phyloP scores from a whole-genome alignment of 192 early-diverging fungal genomes.

The Backusella tarrabulga region DNA sequence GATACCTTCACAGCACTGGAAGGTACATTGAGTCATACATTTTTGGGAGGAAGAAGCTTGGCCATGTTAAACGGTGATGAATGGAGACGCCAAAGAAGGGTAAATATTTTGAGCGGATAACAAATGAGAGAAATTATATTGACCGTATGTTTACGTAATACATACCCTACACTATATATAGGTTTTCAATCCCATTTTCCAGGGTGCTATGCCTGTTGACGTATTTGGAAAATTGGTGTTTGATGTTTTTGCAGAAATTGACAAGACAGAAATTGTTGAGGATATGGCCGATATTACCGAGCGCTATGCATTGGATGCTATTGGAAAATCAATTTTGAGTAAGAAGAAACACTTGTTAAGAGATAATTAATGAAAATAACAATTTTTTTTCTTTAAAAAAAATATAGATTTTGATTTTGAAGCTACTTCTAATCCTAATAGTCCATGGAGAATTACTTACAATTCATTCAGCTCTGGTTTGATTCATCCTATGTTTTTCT shows the following conservation, averaged over 20 bases:
- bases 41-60: conserved; percentile 1
- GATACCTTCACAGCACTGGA: background rate
- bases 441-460: conserved; percentile 23
- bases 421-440: conserved; percentile 9
- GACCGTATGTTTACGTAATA: background rate
- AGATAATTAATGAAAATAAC: background rate
- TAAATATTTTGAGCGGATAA: background rate
- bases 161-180: background rate
- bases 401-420: conserved; percentile 22
- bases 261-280: background rate
- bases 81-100: conserved; percentile 1
- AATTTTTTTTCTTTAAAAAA: background rate
- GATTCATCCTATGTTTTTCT: conserved; percentile 4
- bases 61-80: background rate
- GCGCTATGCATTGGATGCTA: conserved; percentile 1
- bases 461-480: conserved; percentile 17
- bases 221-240: conserved; percentile 1
- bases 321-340: conserved; percentile 6
- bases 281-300: conserved; percentile 1
- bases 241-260: conserved; percentile 1
- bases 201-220: background rate
- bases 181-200: background rate
- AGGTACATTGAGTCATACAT: background rate
- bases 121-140: background rate
- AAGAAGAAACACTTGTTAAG: background rate